phyloP scores from a whole-genome alignment of 2,329 filamentous ascomycete genomes.

The Chaetomium globosum region DNA sequence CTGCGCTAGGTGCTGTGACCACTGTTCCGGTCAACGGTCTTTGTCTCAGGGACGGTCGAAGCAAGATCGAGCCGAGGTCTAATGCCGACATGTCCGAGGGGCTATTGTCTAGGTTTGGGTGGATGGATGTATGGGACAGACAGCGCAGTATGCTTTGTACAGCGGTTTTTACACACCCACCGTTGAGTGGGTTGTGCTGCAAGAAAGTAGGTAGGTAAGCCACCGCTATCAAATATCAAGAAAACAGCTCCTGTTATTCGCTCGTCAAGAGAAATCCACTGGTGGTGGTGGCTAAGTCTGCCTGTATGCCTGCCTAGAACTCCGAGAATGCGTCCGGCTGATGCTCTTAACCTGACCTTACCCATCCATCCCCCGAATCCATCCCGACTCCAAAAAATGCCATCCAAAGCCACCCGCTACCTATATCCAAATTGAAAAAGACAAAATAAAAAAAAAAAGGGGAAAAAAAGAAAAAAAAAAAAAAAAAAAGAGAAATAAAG shows the following conservation, averaged over 20 bases:
- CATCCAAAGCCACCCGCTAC: background rate
- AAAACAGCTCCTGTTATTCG: background rate
- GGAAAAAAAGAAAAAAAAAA: too few relatives aligned
- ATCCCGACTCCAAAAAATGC: background rate
- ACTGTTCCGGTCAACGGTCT: slow-evolving; percentile 61
- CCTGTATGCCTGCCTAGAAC: background rate
- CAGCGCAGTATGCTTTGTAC: too few relatives aligned
- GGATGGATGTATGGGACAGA: slow-evolving; percentile 41
- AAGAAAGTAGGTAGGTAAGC: too few relatives aligned
- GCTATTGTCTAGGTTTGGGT: slow-evolving; percentile 65
- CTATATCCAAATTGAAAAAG: background rate
- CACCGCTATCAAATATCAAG: background rate
- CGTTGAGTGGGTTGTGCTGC: too few relatives aligned
- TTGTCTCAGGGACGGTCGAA: slow-evolving; percentile 59
- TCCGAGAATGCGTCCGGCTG: background rate
- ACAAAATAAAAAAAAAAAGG: too few relatives aligned
- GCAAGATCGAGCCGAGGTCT: slow-evolving; percentile 63
- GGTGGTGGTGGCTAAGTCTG: background rate
- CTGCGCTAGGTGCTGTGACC: slow-evolving; percentile 60
- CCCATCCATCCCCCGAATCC: background rate
- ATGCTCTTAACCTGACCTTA: background rate
- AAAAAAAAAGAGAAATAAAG: too few relatives aligned
- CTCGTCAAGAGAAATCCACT: background rate
- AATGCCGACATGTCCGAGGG: slow-evolving; percentile 65
- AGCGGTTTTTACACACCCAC: too few relatives aligned